Percentiles rank a stretch among this genome's conserved stretches.
Conservation (phyloP, 208 protist genomes). For the Phytomonas francai region DNA sequence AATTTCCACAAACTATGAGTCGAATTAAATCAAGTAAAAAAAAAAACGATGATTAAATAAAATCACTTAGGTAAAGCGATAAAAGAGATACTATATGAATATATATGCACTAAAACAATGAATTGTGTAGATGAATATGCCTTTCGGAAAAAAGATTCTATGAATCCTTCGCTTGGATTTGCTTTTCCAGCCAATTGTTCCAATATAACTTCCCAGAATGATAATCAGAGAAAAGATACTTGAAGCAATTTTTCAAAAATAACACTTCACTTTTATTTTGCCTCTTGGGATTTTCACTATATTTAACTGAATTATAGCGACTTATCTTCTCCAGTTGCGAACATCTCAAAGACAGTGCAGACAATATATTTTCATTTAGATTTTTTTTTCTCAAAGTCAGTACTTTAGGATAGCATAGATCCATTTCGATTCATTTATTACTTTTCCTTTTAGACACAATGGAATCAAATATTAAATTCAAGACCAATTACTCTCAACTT, state of each 20-base stretch:
- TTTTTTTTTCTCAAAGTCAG: background rate
- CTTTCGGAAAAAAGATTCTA: background rate
- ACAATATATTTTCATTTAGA: background rate
- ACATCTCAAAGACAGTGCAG: background rate
- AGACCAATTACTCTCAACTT: background rate
- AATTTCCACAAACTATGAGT: background rate
- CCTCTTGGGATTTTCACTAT: background rate
- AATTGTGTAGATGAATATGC: background rate
- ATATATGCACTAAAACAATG: slow-evolving; percentile 1
- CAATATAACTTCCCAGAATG: background rate
- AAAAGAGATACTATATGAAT: slow-evolving; percentile 3
- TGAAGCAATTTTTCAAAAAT: background rate
- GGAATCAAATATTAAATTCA: background rate
- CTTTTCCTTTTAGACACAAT: background rate
- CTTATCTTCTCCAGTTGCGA: background rate
- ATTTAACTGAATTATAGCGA: background rate
- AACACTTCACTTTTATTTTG: background rate
- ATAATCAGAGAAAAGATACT: background rate
- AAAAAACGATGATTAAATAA: slow-evolving; percentile 8
- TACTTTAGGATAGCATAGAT: background rate
- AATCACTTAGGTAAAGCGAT: slow-evolving; percentile 6
- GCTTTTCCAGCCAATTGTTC: background rate
- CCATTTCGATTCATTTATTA: background rate
- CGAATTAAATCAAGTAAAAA: background rate
- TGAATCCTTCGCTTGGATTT: background rate